Evolutionary conservation across 2,329 filamentous ascomycete genomes (phyloP).

Genomic region (Domatiomyces catenatus): DNA sequence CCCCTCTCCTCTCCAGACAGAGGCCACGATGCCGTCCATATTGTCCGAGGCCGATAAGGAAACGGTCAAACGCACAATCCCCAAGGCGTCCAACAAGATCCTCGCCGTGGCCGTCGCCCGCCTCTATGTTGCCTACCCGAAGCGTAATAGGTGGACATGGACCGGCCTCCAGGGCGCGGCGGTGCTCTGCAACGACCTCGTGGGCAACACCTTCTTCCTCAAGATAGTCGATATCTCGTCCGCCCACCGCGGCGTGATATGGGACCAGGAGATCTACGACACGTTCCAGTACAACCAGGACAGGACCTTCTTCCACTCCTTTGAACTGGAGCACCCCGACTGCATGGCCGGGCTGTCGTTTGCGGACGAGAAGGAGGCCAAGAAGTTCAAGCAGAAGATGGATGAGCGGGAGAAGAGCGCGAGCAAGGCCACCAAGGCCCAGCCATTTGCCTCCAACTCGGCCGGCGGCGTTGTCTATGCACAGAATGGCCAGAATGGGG

Average conservation of each 20-base stretch:
- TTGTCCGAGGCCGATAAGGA: conserved; percentile 90
- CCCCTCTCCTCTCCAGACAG: too few species aligned
- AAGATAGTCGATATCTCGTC: conserved; percentile 93
- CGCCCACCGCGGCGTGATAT: conserved; percentile 69
- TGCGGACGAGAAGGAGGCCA: conserved; percentile 92
- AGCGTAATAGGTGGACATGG: conserved; percentile 76
- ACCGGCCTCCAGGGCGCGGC: conserved; percentile 84
- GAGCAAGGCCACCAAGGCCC: conserved; percentile 67
- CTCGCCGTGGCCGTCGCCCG: conserved; percentile 84
- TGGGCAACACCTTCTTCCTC: conserved; percentile 92
- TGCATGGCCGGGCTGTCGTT: conserved; percentile 85
- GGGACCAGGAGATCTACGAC: conserved; percentile 97
- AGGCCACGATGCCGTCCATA: conserved; percentile 41
- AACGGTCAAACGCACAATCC: conserved; percentile 84
- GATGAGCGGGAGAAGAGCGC: conserved; percentile 91
- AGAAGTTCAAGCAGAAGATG: conserved; percentile 94
- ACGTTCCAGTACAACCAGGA: conserved; percentile 92
- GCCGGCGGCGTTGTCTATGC: conserved; percentile 32
- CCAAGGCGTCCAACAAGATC: conserved; percentile 93
- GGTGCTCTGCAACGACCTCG: conserved; percentile 82
- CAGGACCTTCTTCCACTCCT: conserved; percentile 92
- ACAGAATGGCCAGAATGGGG: conserved; percentile 21
- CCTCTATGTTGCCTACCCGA: conserved; percentile 83
- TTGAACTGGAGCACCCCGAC: conserved; percentile 63
- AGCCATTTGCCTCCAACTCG: conserved; percentile 48